These are phyloP conservation scores for Puccinia triticina DNA, from an alignment of 1,284 basidiomycete species.

Conservation along the genomic window DNA sequence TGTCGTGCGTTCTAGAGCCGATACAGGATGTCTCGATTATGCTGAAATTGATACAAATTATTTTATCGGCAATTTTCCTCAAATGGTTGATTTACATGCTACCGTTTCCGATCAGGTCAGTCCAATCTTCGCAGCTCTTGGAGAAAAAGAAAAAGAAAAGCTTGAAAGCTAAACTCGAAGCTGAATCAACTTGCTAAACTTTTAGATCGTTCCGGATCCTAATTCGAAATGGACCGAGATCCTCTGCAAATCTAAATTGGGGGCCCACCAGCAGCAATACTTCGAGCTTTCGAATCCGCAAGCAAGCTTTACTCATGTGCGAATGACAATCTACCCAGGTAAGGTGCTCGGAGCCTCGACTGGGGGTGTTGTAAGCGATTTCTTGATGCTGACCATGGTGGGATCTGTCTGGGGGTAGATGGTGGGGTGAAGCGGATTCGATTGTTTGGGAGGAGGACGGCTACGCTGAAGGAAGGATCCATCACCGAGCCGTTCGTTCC, in stretches of 20 bases:
- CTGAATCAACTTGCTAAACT: not conserved
- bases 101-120: slow-evolving; percentile 64
- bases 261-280: slow-evolving; percentile 85
- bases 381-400: not conserved
- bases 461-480: slow-evolving; percentile 53
- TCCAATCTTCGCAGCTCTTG: slow-evolving; percentile 56
- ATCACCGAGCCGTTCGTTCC: slow-evolving; percentile 55
- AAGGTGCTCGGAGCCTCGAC: slow-evolving; percentile 53
- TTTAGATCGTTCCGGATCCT: slow-evolving; percentile 57
- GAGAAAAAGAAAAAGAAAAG: no score
- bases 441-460: slow-evolving; percentile 71
- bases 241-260: slow-evolving; percentile 76
- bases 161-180: slow-evolving; percentile 18
- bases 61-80: slow-evolving; percentile 95
- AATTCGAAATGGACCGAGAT: slow-evolving; percentile 71
- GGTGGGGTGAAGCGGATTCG: slow-evolving; percentile 92
- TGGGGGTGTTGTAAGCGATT: not conserved
- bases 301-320: slow-evolving; percentile 76
- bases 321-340: slow-evolving; percentile 81
- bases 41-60: slow-evolving; percentile 91
- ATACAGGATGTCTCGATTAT: slow-evolving; percentile 68
- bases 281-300: slow-evolving; percentile 71
- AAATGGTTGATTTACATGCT: slow-evolving; percentile 79
- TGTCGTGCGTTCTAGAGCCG: slow-evolving; percentile 46
- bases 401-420: slow-evolving; percentile 65